Evolutionary conservation across 352 stramenopile species (phyloP), one percentile per base, ranked within the genome.

Genomic region (Phytophthora hibernalis): DNA sequence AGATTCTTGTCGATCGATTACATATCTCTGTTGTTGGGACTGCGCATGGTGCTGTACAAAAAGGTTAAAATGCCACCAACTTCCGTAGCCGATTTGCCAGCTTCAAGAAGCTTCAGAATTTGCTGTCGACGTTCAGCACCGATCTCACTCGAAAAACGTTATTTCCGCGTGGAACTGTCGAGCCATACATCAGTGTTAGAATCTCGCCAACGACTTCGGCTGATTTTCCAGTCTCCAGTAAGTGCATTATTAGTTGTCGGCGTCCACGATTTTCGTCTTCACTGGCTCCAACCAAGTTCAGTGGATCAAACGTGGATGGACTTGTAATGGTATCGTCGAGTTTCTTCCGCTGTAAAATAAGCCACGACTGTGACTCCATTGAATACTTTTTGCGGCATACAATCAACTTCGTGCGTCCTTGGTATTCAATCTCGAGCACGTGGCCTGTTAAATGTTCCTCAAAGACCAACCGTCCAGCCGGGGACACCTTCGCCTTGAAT

Each of bases 61-160:
- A 50, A 33, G 7, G 0, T 33, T 12, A 65, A 21, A 35, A 65
- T 51, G 1, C 26, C 22, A 20, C 38, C 8, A 38, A 31, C 18
- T 48, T 57, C 33, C 18, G 33, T n/a, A 21, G 44, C 21, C 10
- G 44, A 43, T 35, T 50, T 49, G 37, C 52, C 52, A 11, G 30
- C 18, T 38, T 31, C 40, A 12, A 52, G 21, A 22, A 57, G 24
- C 37, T 65, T 30, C 35, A 65, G 6, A 37, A 57, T 57, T n/a
- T 48, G 49, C 42, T 22, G 38, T 42, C 42, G 49, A 61, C 59
- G 50, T 18, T 67, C 40, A 20, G 30, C 9, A 52, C 5, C 38
- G 16, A 50, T 52, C 13, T 1, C 52, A 28, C 12, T 9, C 9
- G n/a, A 22, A 22, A 11, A 44, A 20, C n/a, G 15, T 30, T n/a